phyloP scores from a whole-genome alignment of 1,284 basidiomycete species.

The Heterobasidion occidentale region DNA sequence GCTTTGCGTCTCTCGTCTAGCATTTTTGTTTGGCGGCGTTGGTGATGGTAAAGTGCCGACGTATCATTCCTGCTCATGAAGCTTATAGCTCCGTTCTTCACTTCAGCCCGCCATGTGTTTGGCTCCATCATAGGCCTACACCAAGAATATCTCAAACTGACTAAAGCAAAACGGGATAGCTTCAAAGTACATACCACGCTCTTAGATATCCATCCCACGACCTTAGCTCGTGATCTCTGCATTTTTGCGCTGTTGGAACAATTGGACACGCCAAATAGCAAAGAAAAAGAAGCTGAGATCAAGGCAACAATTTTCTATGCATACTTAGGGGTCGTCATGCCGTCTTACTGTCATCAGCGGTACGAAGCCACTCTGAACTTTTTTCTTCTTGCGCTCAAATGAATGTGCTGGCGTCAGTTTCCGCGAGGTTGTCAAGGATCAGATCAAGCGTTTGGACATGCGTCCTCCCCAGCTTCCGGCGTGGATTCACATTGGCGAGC shows the following conservation, averaged over 20 bases:
- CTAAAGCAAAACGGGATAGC: constrained; percentile 1
- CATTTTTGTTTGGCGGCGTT: background rate
- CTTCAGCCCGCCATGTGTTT: constrained; percentile 13
- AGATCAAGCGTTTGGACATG: background rate
- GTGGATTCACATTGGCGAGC: background rate
- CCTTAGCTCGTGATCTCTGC: constrained; percentile 17
- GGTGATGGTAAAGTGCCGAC: background rate
- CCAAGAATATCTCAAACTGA: constrained; percentile 8
- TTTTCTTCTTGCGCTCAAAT: background rate
- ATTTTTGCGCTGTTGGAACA: constrained; percentile 14
- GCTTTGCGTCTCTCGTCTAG: background rate
- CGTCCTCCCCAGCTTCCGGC: background rate
- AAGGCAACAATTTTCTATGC: constrained; percentile 7
- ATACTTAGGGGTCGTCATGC: constrained; percentile 7
- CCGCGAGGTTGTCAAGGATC: background rate
- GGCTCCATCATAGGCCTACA: constrained; percentile 13
- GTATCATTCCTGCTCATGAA: background rate
- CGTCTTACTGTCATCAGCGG: background rate
- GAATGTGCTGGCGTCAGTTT: background rate
- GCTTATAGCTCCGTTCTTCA: background rate
- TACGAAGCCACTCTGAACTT: background rate
- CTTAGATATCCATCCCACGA: constrained; percentile 17
- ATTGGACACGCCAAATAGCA: background rate
- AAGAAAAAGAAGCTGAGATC: constrained; percentile 1
- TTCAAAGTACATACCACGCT: constrained; percentile 17